phyloP scores from a whole-genome alignment of 495 filamentous ascomycete species.

The Recurvomyces mirabilis region DNA sequence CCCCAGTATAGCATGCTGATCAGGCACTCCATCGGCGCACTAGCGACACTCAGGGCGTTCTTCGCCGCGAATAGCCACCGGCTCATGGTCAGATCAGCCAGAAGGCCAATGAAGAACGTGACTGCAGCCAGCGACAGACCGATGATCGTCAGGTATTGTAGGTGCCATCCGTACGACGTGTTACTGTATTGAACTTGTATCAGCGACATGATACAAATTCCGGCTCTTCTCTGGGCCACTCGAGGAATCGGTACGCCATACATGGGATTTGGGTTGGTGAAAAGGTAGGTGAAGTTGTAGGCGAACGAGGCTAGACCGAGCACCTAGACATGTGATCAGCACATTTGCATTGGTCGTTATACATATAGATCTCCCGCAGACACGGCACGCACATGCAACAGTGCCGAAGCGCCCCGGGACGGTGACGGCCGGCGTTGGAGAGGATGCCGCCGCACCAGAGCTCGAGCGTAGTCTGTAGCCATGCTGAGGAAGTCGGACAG shows the following conservation, averaged over 20 bases:
- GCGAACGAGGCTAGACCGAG: slow-evolving; percentile 57
- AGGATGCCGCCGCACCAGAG: slow-evolving; percentile 41
- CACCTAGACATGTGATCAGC: too few species aligned
- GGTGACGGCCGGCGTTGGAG: slow-evolving; percentile 64
- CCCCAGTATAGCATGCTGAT: slow-evolving; percentile 83
- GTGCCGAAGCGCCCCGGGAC: slow-evolving; percentile 53
- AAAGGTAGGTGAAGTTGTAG: slow-evolving; percentile 53
- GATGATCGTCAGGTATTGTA: slow-evolving; percentile 77
- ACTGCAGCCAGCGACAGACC: slow-evolving; percentile 57
- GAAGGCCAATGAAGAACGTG: slow-evolving; percentile 58
- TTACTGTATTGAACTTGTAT: too few species aligned
- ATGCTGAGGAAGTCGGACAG: too few species aligned
- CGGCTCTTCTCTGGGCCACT: too few species aligned
- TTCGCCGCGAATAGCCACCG: slow-evolving; percentile 57
- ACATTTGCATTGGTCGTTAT: too few species aligned
- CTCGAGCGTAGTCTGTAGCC: slow-evolving; percentile 10
- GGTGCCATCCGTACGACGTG: slow-evolving; percentile 68
- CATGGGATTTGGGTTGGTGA: slow-evolving; percentile 35
- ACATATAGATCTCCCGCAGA: background rate
- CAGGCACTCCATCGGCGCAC: slow-evolving; percentile 67
- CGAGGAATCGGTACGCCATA: slow-evolving; percentile 22
- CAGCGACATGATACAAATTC: too few species aligned
- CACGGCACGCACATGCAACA: slow-evolving; percentile 49
- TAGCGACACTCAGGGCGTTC: slow-evolving; percentile 60
- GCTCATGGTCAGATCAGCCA: slow-evolving; percentile 63